phyloP scores from a whole-genome alignment of 2,329 filamentous ascomycete species.

The Lecanicillium sp. region DNA sequence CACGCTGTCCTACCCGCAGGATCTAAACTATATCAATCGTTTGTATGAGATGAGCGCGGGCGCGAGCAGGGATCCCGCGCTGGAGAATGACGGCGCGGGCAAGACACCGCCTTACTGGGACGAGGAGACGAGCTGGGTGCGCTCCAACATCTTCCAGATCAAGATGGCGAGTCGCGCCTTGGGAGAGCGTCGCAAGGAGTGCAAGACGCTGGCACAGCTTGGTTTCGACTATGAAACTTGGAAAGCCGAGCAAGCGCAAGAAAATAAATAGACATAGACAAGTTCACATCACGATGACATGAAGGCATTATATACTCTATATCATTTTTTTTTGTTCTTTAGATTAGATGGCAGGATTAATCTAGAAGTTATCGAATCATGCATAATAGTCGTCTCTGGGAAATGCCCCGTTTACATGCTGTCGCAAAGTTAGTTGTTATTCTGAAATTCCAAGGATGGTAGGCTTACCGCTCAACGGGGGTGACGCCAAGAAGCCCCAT shows the following conservation, averaged over 20 bases:
- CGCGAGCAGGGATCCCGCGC: conserved; percentile 24
- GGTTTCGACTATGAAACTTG: conserved; percentile 33
- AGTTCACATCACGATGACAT: neutral
- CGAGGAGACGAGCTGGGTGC: conserved; percentile 33
- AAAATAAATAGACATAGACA: neutral
- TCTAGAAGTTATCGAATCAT: too few relatives aligned
- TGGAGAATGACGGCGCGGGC: conserved; percentile 32
- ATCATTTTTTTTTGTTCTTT: neutral
- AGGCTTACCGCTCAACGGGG: conserved; percentile 56
- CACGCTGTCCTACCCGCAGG: conserved; percentile 41
- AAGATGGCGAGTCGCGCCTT: conserved; percentile 33
- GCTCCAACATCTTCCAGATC: conserved; percentile 34
- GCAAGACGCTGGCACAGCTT: conserved; percentile 31
- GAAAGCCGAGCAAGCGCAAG: conserved; percentile 17
- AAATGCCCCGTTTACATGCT: conserved; percentile 10
- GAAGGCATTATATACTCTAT: too few relatives aligned
- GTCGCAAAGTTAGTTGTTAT: neutral
- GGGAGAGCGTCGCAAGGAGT: conserved; percentile 28
- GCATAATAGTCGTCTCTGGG: neutral
- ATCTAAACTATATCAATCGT: conserved; percentile 55
- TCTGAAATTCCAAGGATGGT: neutral
- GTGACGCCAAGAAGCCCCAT: conserved; percentile 75
- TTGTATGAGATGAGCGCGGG: conserved; percentile 43
- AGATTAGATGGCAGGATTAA: too few relatives aligned
- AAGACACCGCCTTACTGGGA: conserved; percentile 36